Conservation (phyloP, 805 yeast genomes). For the Barnettozyma sucrosica region DNA sequence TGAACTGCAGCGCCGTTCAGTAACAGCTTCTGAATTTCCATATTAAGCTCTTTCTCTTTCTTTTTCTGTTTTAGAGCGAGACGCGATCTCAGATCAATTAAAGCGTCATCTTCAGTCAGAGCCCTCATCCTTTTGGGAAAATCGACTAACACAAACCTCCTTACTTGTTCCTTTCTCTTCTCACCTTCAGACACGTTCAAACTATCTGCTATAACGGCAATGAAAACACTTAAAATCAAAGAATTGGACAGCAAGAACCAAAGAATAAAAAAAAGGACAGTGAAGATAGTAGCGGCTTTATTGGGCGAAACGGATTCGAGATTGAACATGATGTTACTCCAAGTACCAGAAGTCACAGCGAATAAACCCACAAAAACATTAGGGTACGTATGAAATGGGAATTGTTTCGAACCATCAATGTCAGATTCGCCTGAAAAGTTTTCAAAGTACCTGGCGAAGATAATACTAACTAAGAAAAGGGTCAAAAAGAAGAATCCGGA, state of each 20-base stretch:
- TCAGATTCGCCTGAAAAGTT: conserved; percentile 56
- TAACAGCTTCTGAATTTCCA: conserved; percentile 42
- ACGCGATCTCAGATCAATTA: conserved; percentile 25
- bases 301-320: conserved; percentile 51
- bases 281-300: conserved; percentile 46
- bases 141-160: conserved; percentile 37
- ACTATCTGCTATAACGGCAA: conserved; percentile 85
- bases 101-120: conserved; percentile 30
- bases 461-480: conserved; percentile 54
- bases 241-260: conserved; percentile 85
- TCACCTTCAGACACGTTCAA: conserved; percentile 67
- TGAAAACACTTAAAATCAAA: conserved; percentile 78
- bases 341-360: conserved; percentile 84
- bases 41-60: conserved; percentile 34
- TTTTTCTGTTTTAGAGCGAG: conserved; percentile 23
- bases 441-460: conserved; percentile 67
- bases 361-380: conserved; percentile 71
- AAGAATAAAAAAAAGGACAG: conserved; percentile 54
- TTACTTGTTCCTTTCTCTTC: conserved; percentile 62
- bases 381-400: conserved; percentile 65
- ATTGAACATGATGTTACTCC: conserved; percentile 73
- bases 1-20: conserved; percentile 60
- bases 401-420: conserved; percentile 37
- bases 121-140: conserved; percentile 33
- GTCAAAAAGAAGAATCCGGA: conserved; percentile 67